Base-by-base conservation (phyloP, 108 stramenopile genomes). In the Licmophora abbreviata region DNA sequence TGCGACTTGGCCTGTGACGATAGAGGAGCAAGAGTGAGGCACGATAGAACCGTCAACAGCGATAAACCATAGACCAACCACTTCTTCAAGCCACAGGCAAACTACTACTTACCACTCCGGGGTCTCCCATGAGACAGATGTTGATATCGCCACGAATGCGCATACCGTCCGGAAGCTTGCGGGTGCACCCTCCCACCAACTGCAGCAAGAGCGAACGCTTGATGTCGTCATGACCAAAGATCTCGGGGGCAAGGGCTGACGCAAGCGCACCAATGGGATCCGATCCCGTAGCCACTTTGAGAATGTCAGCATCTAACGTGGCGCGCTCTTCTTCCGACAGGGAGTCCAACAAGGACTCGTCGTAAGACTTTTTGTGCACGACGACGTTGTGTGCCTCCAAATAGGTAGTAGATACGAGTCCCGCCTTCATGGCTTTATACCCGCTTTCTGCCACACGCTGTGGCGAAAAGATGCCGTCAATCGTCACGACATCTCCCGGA, bases 1-100 rank as follows among this genome's bases (percentile, higher is more conserved):
- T 99, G 99, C 9, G 91, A 93, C 60, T 99, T 99, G 54, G 99
- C 99, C n/a, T n/a, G n/a, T n/a, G n/a, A n/a, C n/a, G n/a, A n/a
- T n/a, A n/a, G n/a, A n/a, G n/a, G n/a, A n/a, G n/a, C n/a, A n/a
- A n/a, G n/a, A n/a, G n/a, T n/a, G n/a, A n/a, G n/a, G n/a, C n/a
- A n/a, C n/a, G n/a, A n/a, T n/a, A n/a, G n/a, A n/a, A n/a, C n/a
- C n/a, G n/a, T n/a, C n/a, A n/a, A n/a, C n/a, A n/a, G n/a, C n/a
- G n/a, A n/a, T n/a, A n/a, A n/a, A n/a, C n/a, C n/a, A n/a, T n/a
- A n/a, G n/a, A n/a, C n/a, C n/a, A n/a, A n/a, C n/a, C n/a, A n/a
- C n/a, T n/a, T n/a, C n/a, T n/a, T n/a, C n/a, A n/a, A n/a, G n/a
- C n/a, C n/a, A n/a, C n/a, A n/a, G n/a, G n/a, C n/a, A n/a, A n/a